phyloP scores from a whole-genome alignment of 2,329 filamentous ascomycete genomes.

The Clarireedia paspali region DNA sequence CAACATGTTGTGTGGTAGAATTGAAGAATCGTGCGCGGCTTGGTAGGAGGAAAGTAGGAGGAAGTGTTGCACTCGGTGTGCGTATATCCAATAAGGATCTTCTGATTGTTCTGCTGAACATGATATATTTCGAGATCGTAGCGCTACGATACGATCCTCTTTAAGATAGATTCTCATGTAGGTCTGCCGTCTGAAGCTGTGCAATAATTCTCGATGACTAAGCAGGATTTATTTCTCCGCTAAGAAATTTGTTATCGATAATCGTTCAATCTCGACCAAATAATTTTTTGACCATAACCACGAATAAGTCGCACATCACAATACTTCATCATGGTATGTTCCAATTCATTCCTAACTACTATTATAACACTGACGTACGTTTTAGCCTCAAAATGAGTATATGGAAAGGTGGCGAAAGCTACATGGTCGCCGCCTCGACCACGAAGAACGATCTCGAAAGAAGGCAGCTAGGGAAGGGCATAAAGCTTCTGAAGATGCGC shows the following conservation, averaged over 20 bases:
- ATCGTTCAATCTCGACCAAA: conserved; percentile 5
- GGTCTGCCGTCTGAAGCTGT: conserved; percentile 2
- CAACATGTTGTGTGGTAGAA: conserved; percentile 43
- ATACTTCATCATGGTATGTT: conserved; percentile 18
- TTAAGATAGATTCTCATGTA: background rate
- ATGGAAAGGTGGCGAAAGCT: conserved; percentile 72
- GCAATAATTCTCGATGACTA: conserved; percentile 3
- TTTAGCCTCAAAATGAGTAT: conserved; percentile 74
- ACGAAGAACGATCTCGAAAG: conserved; percentile 76
- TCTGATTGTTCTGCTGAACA: conserved; percentile 44
- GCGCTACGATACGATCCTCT: conserved; percentile 6
- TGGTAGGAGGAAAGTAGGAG: conserved; percentile 45
- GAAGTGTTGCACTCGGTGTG: conserved; percentile 33
- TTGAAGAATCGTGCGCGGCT: conserved; percentile 37
- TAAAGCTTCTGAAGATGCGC: conserved; percentile 79
- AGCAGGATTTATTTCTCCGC: conserved; percentile 3
- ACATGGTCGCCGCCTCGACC: conserved; percentile 38
- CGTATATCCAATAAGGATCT: conserved; percentile 57
- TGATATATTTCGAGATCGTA: conserved; percentile 15
- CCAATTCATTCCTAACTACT: conserved; percentile 15
- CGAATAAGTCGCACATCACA: conserved; percentile 9
- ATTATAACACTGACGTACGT: background rate
- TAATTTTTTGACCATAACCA: conserved; percentile 12
- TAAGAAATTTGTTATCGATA: conserved; percentile 17
- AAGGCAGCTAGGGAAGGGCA: conserved; percentile 81